Evolutionary conservation across 1,284 basidiomycete genomes (phyloP), one percentile per base, ranked within the genome.

Genomic region (Sporisorium iseilematis-ciliati): DNA sequence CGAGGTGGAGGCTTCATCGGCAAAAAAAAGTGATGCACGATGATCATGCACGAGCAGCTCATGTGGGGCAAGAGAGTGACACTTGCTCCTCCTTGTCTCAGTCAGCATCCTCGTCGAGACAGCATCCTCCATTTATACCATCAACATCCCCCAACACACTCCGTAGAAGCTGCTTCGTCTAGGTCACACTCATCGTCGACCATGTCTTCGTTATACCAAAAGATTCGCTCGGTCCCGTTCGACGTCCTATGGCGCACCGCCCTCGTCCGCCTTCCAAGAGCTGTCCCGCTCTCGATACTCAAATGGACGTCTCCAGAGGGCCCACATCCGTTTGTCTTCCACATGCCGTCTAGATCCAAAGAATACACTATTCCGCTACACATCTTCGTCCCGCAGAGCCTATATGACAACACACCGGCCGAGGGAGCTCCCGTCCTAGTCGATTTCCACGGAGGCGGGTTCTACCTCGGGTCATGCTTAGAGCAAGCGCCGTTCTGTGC

Each of bases 401-500:
- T 66, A n/a, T 77, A 64, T 52, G 51, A 65, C 23, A 38, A 43
- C 11, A 5, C 20, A 11, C 55, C 70, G 38, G 48, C 51, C 1
- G 38, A 41, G 1, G 65, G 75, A 7, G 62, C 66, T 3, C 79
- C 79, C 3, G 59, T 70, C 12, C 58, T 79, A 4, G 62, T 81
- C 40, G 78, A 81, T 50, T 81, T 81, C 41, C 79, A 81, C 52
- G 79, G 79, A 21, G 79, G 79, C 45, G 78, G 79, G 3, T 81
- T 81, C 62, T 74, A 76, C 33, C 77, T 78, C 14, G 79, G 79
- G 21, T 69, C 66, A 23, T 74, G 75, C 41, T 25, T 77, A 7
- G 79, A 81, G 43, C 72, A 81, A 41, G 78, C 76, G 0, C 78
- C 78, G 12, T 79, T 79, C 54, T 78, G 75, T 49, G 62, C 76